Evolutionary conservation across 2,329 filamentous ascomycete genomes (phyloP), one percentile per base, ranked within the genome.

Genomic region (Nigrograna mackinnonii): DNA sequence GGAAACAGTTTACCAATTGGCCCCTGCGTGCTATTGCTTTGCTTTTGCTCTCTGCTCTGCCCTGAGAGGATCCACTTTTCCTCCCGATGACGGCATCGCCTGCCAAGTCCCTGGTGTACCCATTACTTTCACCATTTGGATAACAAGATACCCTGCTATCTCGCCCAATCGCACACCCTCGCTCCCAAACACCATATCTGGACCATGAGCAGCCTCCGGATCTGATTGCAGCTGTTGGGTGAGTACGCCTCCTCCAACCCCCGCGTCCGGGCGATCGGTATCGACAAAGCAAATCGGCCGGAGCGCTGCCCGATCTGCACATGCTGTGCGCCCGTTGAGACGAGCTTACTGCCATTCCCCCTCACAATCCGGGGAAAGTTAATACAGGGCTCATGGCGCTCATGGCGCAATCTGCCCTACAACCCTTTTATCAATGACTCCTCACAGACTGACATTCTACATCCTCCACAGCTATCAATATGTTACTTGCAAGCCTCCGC

Each of bases 401-500:
- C 45, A 39, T 11, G 3, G 35, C 24, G n/a, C 14, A n/a, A 13
- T 22, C 6, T 4, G n/a, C n/a, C n/a, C n/a, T n/a, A n/a, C n/a
- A n/a, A n/a, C n/a, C n/a, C n/a, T n/a, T n/a, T n/a, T n/a, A n/a
- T n/a, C n/a, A n/a, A n/a, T n/a, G n/a, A n/a, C n/a, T n/a, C n/a
- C n/a, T n/a, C n/a, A n/a, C n/a, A n/a, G n/a, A n/a, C n/a, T n/a
- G n/a, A n/a, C n/a, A n/a, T n/a, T n/a, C n/a, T n/a, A n/a, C n/a
- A n/a, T n/a, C n/a, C n/a, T n/a, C 45, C 47, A 35, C 53, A 57
- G 50, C 57, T 52, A 49, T 40, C 47, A 55, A 32, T 3, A 66
- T 66, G 63, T 54, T 64, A 30, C 44, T 66, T 44, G 38, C 58
- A 40, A 54, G 37, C 48, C 52, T 63, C 43, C 60, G 58, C 41